A percentile compares a stretch with the other conserved stretches of the same genome.
These are phyloP conservation scores for Aspergillus taichungensis DNA, from an alignment of 495 filamentous ascomycete genomes.

Conservation along the genomic window DNA sequence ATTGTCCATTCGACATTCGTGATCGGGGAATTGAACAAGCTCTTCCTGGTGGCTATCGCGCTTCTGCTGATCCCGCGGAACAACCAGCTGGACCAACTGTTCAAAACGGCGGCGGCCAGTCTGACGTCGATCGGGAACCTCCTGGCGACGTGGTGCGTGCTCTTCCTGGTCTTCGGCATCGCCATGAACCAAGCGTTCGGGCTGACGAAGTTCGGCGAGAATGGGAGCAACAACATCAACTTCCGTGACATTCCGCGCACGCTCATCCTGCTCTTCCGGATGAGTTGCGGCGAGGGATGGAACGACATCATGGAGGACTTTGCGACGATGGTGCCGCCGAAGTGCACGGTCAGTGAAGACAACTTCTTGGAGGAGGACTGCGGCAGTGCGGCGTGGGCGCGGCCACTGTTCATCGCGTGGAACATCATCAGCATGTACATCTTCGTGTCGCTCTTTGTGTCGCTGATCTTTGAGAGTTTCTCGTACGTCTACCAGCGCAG, in stretches of 20 bases:
- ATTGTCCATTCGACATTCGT: slow-evolving; percentile 42
- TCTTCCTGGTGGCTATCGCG: slow-evolving; percentile 85
- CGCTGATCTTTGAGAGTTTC: slow-evolving; percentile 98
- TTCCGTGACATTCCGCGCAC: slow-evolving; percentile 90
- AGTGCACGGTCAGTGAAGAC: slow-evolving; percentile 53
- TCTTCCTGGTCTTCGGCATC: slow-evolving; percentile 95
- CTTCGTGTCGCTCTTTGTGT: slow-evolving; percentile 97
- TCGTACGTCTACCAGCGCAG: slow-evolving; percentile 98
- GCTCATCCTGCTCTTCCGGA: slow-evolving; percentile 85
- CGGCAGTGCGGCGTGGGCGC: slow-evolving; percentile 79
- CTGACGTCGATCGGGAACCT: slow-evolving; percentile 85
- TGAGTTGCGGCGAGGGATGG: slow-evolving; percentile 92
- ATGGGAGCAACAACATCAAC: slow-evolving; percentile 77
- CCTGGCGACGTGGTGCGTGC: slow-evolving; percentile 90
- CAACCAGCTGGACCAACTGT: slow-evolving; percentile 95
- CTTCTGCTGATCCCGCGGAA: slow-evolving; percentile 92
- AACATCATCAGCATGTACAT: slow-evolving; percentile 99
- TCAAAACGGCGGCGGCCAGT: slow-evolving; percentile 98
- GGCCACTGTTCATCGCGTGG: slow-evolving; percentile 86
- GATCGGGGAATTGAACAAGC: slow-evolving; percentile 77
- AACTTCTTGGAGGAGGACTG: slow-evolving; percentile 85
- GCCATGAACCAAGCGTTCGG: slow-evolving; percentile 95
- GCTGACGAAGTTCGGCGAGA: slow-evolving; percentile 72
- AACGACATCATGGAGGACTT: slow-evolving; percentile 96
- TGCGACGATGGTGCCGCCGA: slow-evolving; percentile 64